Base-by-base conservation (phyloP, 139 green algal species). In the Axilococcus clingmanii region DNA sequence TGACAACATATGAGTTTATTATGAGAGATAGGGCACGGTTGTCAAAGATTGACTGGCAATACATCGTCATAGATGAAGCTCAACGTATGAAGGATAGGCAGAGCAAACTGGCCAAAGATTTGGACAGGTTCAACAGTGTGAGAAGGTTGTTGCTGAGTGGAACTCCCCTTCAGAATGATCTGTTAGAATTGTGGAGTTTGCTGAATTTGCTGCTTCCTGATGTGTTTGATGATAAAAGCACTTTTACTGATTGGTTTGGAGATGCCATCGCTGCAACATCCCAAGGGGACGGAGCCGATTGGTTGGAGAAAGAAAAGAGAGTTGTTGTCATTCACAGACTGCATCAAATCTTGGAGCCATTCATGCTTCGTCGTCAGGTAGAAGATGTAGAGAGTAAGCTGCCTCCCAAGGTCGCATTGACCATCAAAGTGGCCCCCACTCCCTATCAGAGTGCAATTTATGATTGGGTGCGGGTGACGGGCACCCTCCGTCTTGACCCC, bases 31-130 rank as follows among this genome's bases (percentile, higher is more conserved):
- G 78, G 23, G 42, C 67, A 28, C 66, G 66, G 25, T 68, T 89
- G 14, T 55, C 48, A 23, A 86, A 88, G 67, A 43, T 95, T 29
- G 73, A 87, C 16, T 96, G 88, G 88, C 80, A 87, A 70, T 96
- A 96, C 76, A 89, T 98, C 63, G 81, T 99, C 53, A 94, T 99
- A 42, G 92, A 99, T 65, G 91, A 99, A 72, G 92, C 91, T 28
- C 92, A 99, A 75, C 78, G 91, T 62, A 89, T 97, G 74, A 98
- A 97, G 77, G 86, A 94, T 75, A 59, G 83, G 16, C 61, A 88
- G 57, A 74, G 55, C 51, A 79, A 84, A 64, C 77, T 91, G 44
- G 63, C 78, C 33, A 57, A 65, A 30, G 88, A 91, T 50, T 67
- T 97, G 51, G 82, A 92, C 72, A 61, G 57, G 19, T 91, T 94